phyloP scores from a whole-genome alignment of 2,329 filamentous ascomycete genomes.

The Hypoxylon sp. region DNA sequence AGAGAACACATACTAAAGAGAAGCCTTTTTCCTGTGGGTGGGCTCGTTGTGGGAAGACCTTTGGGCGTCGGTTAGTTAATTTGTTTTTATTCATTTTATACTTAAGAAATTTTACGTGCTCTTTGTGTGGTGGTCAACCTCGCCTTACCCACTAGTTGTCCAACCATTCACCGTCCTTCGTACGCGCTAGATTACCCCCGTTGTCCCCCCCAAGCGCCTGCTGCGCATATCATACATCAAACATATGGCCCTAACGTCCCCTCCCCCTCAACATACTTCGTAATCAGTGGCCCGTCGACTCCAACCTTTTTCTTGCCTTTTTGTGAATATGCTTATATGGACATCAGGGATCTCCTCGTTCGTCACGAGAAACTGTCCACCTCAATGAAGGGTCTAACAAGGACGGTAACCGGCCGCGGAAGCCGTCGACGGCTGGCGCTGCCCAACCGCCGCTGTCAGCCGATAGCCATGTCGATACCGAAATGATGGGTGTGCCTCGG shows the following conservation, averaged over 20 bases:
- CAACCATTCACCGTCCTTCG: constrained; percentile 47
- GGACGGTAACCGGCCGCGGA: constrained; percentile 66
- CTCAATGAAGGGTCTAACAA: constrained; percentile 71
- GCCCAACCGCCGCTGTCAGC: constrained; percentile 63
- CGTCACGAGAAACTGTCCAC: constrained; percentile 76
- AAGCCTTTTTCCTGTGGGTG: constrained; percentile 74
- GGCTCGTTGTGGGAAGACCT: constrained; percentile 74
- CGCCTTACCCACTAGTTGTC: constrained; percentile 44
- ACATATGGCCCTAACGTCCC: constrained; percentile 38
- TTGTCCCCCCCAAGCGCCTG: constrained; percentile 35
- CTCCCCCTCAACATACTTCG: constrained; percentile 39
- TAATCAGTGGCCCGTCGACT: constrained; percentile 33
- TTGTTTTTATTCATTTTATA: constrained; percentile 26
- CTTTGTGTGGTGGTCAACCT: constrained; percentile 39
- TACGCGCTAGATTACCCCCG: constrained; percentile 46
- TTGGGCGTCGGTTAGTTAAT: constrained; percentile 71
- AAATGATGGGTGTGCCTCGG: constrained; percentile 63
- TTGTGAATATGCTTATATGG: constrained; percentile 68
- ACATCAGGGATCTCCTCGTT: constrained; percentile 75
- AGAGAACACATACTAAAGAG: constrained; percentile 76
- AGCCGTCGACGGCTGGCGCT: constrained; percentile 64
- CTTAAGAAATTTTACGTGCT: constrained; percentile 20
- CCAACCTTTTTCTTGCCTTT: constrained; percentile 30
- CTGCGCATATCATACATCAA: constrained; percentile 31
- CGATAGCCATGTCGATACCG: constrained; percentile 64